Conservation (phyloP, 2,329 filamentous ascomycete species). For the Ophiostoma sp. region DNA sequence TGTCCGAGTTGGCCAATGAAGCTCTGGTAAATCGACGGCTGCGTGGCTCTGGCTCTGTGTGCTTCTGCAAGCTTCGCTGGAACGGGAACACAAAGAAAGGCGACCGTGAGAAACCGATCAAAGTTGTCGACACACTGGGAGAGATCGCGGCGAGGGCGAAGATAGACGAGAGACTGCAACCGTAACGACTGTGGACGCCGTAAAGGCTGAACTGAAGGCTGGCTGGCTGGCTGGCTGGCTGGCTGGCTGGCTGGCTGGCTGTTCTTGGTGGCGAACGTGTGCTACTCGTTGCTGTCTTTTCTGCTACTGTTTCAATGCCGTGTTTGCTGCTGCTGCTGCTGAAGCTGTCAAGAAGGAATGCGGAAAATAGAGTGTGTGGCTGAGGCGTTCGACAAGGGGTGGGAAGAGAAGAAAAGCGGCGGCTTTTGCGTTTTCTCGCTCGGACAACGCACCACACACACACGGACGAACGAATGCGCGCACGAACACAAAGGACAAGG, state of each 20-base stretch:
- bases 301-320: neutral
- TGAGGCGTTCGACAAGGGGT: conserved; percentile 2
- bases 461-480: neutral
- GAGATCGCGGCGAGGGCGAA: neutral
- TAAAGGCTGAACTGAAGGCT: neutral
- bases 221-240: neutral
- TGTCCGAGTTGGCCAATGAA: neutral
- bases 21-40: neutral
- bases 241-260: neutral
- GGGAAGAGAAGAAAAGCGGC: neutral
- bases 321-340: conserved; percentile 8
- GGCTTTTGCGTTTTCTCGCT: neutral
- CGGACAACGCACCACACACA: conserved; percentile 5
- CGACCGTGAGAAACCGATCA: neutral
- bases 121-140: neutral
- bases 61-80: neutral
- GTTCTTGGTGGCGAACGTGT: neutral
- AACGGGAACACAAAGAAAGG: neutral
- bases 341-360: conserved; percentile 1
- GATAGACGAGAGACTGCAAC: neutral
- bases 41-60: neutral
- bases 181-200: conserved; percentile 5
- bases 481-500: neutral
- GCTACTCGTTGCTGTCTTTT: neutral
- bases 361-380: conserved; percentile 11